A percentile compares a stretch with the other conserved stretches of the same genome.
phyloP scores from a whole-genome alignment of 306 rosid genomes.

The Sechiopsis laciniata region DNA sequence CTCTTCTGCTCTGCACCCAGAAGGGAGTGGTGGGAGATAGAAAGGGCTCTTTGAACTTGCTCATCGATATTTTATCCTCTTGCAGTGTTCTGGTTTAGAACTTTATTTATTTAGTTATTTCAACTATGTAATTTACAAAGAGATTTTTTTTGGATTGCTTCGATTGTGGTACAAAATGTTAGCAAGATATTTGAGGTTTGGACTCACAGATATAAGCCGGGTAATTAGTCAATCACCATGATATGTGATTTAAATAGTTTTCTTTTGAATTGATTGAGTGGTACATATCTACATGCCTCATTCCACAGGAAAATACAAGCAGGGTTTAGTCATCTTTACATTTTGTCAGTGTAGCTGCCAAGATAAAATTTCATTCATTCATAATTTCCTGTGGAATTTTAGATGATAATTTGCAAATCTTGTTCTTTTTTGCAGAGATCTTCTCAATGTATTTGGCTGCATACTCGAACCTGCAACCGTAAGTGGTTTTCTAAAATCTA shows the following conservation, averaged over 20 bases:
- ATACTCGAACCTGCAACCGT: constrained; percentile 83
- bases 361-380: not conserved
- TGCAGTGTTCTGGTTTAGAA: not conserved
- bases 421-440: constrained; percentile 44
- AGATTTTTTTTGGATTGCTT: not conserved
- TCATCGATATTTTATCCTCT: not conserved
- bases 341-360: too few relatives aligned
- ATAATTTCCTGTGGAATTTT: constrained; percentile 15
- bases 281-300: not conserved
- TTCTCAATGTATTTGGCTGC: constrained; percentile 73
- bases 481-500: constrained; percentile 31
- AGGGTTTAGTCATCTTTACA: not conserved
- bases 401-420: constrained; percentile 21
- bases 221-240: not conserved
- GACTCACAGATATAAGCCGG: not conserved
- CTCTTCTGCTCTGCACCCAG: not conserved
- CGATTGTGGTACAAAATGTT: not conserved
- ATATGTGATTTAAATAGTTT: not conserved
- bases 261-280: constrained; percentile 3
- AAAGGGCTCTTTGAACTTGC: not conserved
- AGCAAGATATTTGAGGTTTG: not conserved
- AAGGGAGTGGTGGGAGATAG: not conserved
- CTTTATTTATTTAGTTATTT: not conserved
- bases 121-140: not conserved
- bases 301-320: not conserved